Percentiles rank a stretch among this genome's conserved stretches.
phyloP scores from a whole-genome alignment of 2,329 filamentous ascomycete genomes.

The Aspergillus viridinutans region DNA sequence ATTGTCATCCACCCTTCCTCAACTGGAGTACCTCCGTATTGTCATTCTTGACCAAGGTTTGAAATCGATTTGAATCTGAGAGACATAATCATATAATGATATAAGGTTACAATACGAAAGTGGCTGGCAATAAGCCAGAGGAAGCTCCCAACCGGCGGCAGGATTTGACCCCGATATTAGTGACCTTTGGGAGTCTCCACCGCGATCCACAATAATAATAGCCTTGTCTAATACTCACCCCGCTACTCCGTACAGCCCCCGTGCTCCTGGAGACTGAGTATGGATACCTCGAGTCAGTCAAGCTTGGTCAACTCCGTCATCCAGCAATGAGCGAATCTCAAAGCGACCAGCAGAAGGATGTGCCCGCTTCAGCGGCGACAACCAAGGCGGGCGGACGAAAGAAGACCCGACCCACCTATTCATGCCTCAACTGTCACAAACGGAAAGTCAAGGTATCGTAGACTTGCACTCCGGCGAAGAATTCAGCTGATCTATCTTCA shows the following conservation, averaged over 20 bases:
- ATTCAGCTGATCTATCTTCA: constrained; percentile 1
- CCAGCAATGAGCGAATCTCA: constrained; percentile 2
- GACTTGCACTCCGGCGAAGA: background rate
- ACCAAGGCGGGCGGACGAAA: constrained; percentile 13
- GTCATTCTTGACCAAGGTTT: too few species aligned
- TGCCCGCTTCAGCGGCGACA: background rate
- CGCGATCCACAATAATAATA: background rate
- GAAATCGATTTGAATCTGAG: too few species aligned
- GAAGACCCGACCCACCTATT: constrained; percentile 28
- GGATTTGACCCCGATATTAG: background rate
- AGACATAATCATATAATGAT: too few species aligned
- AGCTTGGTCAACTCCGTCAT: background rate
- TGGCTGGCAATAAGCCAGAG: too few species aligned
- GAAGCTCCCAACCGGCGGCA: background rate
- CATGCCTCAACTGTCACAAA: constrained; percentile 28
- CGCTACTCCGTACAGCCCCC: too few species aligned
- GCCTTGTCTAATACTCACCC: background rate
- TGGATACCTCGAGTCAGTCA: background rate
- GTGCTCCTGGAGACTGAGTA: background rate
- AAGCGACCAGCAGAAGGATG: background rate
- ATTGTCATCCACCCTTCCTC: too few species aligned
- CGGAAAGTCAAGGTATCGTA: constrained; percentile 30
- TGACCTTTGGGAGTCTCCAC: background rate
- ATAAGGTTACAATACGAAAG: too few species aligned
- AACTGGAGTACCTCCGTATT: too few species aligned